Evolutionary conservation across 1,284 basidiomycete species (phyloP), one percentile per base, ranked within the genome.

Genomic region (Phlebopus sp.): DNA sequence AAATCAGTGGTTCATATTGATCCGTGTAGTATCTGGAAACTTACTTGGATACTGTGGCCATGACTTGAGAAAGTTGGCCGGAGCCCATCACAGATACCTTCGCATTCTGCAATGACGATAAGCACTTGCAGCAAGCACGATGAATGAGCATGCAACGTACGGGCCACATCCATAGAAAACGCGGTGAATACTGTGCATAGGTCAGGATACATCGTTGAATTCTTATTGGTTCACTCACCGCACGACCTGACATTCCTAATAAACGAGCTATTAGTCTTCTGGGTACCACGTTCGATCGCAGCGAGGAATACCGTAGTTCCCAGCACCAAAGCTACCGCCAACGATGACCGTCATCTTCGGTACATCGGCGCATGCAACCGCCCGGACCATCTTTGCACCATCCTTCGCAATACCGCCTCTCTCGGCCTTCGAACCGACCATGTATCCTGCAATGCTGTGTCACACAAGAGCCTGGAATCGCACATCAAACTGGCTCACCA

Each of bases 151-250:
- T 37, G 44, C 25, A 41, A 72, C 85, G 59, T 67, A 90, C 87
- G 50, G 94, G 94, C 94, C 95, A 97, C 91, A 94, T 95, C 90
- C 91, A 97, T 46, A 97, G 70, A 78, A 97, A 97, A 51, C 93
- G 79, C 3, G 94, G 93, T 9, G 90, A 92, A 69, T 96, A 96
- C 81, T 93, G 56, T 42, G 30, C 41, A 45, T 30, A 18, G 37
- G 50, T 50, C 13, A 53, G 49, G 42, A 55, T 10, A 42, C 25
- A 29, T 30, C 30, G 46, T 18, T 46, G 35, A 37, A 46, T 44
- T 38, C 42, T 43, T 49, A 40, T 42, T 40, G 19, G 25, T 25
- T 44, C 34, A 71, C 83, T 69, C 64, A 92, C 90, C 49, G 92
- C 89, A 50, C 91, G 78, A 15, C 90, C 90, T 55, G 90, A 87